A percentile compares a stretch with the other conserved stretches of the same genome.
Conservation (phyloP, 306 rosid genomes). For the Cercis canadensis region DNA sequence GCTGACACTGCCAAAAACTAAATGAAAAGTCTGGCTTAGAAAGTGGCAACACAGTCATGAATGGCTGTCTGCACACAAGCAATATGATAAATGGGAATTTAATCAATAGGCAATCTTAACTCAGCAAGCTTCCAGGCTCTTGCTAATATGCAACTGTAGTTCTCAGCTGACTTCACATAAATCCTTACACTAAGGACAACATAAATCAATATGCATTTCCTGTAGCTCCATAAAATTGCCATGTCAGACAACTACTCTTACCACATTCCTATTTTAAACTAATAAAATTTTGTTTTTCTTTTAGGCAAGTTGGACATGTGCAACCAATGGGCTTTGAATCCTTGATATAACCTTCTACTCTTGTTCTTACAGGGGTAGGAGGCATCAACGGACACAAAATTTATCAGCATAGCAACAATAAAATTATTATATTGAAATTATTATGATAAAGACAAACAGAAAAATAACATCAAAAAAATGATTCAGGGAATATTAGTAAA, state of each 20-base stretch:
- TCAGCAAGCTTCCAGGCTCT: not conserved
- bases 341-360: not conserved
- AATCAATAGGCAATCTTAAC: not conserved
- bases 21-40: not conserved
- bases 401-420: no score
- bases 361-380: not conserved
- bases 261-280: not conserved
- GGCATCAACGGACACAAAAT: not conserved
- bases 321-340: not conserved
- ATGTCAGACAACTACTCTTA: no score
- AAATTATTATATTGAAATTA: no score
- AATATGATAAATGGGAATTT: not conserved
- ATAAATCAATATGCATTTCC: not conserved
- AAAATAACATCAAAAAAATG: not conserved
- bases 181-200: not conserved
- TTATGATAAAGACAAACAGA: no score
- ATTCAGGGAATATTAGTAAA: not conserved
- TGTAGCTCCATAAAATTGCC: not conserved
- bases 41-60: conserved; percentile 1
- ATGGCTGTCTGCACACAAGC: not conserved
- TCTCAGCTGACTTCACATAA: not conserved
- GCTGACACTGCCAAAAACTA: not conserved
- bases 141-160: not conserved
- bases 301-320: not conserved
- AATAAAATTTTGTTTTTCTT: no score